These are phyloP conservation scores for Rosa persica DNA, from an alignment of 306 rosid genomes.

Conservation along the genomic window DNA sequence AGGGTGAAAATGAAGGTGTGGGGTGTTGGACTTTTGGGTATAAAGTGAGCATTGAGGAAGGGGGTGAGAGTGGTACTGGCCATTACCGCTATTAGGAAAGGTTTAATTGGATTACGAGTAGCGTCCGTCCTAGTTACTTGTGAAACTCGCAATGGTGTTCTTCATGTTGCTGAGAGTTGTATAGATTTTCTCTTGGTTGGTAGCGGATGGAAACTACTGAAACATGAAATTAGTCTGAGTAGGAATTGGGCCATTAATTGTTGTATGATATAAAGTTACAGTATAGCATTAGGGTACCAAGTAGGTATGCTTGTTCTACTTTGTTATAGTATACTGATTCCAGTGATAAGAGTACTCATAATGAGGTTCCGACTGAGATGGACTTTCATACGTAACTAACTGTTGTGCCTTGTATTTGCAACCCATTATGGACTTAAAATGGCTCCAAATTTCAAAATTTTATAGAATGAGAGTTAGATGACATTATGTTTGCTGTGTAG, in stretches of 20 bases:
- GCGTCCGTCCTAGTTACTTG: not conserved
- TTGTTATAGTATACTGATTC: not conserved
- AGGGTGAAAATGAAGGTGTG: not conserved
- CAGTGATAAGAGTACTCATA: not conserved
- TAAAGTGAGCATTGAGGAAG: not conserved
- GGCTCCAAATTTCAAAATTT: not conserved
- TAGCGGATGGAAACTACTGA: not conserved
- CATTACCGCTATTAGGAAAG: not conserved
- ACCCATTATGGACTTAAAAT: not conserved
- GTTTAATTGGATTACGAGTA: not conserved
- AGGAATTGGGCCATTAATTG: too few relatives aligned
- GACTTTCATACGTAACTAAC: not conserved
- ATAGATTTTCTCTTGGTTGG: not conserved
- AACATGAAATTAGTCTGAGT: not conserved
- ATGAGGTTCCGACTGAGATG: not conserved
- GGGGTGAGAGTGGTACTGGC: not conserved
- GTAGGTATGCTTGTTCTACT: not conserved
- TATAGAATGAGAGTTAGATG: not conserved
- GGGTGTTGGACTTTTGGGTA: not conserved
- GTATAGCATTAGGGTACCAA: not conserved
- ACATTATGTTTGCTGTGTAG: not conserved
- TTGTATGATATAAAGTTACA: not conserved
- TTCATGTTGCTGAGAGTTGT: not conserved
- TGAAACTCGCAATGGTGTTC: not conserved
- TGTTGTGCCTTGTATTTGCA: not conserved